Evolutionary conservation across 2,329 filamentous ascomycete genomes (phyloP).

Genomic region (Ceratocystis diversiconidia): DNA sequence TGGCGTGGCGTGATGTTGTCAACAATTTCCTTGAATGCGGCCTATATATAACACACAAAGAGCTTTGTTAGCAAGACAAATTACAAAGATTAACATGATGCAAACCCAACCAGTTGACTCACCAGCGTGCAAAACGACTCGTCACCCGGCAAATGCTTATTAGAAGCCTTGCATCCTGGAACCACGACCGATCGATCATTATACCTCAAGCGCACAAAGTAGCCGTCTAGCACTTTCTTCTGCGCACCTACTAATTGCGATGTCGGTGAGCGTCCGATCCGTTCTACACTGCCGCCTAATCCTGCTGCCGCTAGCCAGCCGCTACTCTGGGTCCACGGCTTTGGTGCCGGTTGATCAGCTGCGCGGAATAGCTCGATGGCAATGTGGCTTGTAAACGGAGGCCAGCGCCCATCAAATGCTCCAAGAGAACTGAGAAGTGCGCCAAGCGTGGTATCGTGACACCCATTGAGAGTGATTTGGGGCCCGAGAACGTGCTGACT

Average conservation of each 20-base stretch:
- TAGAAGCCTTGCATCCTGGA: slow-evolving; percentile 60
- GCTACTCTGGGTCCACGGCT: neutral
- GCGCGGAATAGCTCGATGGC: slow-evolving; percentile 74
- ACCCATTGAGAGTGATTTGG: slow-evolving; percentile 68
- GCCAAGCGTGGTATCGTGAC: slow-evolving; percentile 87
- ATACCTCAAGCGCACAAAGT: slow-evolving; percentile 82
- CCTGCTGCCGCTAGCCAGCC: neutral
- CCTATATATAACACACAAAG: slow-evolving; percentile 29
- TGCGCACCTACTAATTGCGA: slow-evolving; percentile 42
- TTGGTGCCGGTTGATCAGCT: slow-evolving; percentile 1
- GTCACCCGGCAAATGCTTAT: slow-evolving; percentile 76
- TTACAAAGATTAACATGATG: neutral
- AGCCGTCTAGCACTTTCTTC: slow-evolving; percentile 48
- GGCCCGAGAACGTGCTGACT: neutral
- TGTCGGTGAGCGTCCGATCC: slow-evolving; percentile 22
- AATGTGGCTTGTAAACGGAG: slow-evolving; percentile 83
- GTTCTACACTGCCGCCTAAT: neutral
- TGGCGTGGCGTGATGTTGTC: slow-evolving; percentile 76
- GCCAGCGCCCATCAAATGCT: slow-evolving; percentile 66
- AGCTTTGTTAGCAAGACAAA: neutral
- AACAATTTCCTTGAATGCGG: slow-evolving; percentile 82
- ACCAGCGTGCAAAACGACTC: slow-evolving; percentile 82
- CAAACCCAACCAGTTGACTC: slow-evolving; percentile 24
- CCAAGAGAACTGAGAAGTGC: slow-evolving; percentile 65
- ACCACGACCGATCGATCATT: slow-evolving; percentile 74